These are phyloP conservation scores for Salix viminalis DNA, from an alignment of 345 rosid genomes.

Conservation along the genomic window DNA sequence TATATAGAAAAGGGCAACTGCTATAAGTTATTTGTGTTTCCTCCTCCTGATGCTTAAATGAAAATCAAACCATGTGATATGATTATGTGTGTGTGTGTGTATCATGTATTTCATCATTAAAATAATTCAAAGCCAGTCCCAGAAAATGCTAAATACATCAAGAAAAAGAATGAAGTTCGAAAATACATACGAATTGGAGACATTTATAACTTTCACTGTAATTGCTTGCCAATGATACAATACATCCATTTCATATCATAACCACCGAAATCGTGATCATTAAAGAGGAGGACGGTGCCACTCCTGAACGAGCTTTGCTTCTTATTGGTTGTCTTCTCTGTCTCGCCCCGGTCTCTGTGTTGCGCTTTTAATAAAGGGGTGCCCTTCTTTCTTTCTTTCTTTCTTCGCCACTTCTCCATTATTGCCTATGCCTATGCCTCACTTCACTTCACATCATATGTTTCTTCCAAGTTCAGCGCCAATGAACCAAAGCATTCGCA, in stretches of 20 bases:
- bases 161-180: too few relatives aligned
- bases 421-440: not conserved
- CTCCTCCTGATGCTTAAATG: not conserved
- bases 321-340: conserved; percentile 89
- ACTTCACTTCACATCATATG: too few relatives aligned
- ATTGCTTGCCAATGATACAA: conserved; percentile 16
- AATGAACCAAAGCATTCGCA: too few relatives aligned
- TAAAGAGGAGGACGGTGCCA: conserved; percentile 28
- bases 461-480: too few relatives aligned
- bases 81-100: too few relatives aligned
- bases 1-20: not conserved
- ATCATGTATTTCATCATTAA: too few relatives aligned
- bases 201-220: too few relatives aligned
- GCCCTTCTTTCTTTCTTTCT: not conserved
- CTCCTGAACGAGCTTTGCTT: conserved; percentile 94
- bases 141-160: too few relatives aligned
- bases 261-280: not conserved
- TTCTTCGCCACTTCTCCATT: not conserved
- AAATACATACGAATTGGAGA: too few relatives aligned
- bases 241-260: not conserved
- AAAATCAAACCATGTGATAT: too few relatives aligned
- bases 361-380: conserved; percentile 88
- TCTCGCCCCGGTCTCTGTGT: conserved; percentile 86
- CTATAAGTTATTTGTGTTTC: not conserved
- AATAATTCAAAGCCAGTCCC: too few relatives aligned